Evolutionary conservation across 2,329 filamentous ascomycete genomes (phyloP), one percentile per base, ranked within the genome.

Genomic region (Fusarium fujikuroi): DNA sequence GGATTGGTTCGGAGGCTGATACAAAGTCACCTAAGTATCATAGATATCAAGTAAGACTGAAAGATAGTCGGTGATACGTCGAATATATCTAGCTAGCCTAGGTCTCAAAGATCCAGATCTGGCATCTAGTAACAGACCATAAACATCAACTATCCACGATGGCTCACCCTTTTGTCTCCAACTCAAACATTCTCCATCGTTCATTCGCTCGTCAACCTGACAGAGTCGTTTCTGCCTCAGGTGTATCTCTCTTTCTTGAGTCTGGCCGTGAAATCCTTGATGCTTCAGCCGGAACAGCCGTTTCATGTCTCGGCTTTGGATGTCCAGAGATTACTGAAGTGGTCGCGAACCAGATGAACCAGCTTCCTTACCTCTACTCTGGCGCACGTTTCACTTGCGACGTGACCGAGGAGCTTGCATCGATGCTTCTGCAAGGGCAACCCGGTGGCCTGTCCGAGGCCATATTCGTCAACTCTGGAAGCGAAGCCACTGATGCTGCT

Each of bases 331-430:
- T 66, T 21, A 30, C 42, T 6, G 47, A 64, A 10, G 60, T 21
- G 7, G 59, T 58, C 28, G 49, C 23, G 12, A 46, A 30, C 10
- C 69, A 75, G 34, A 46, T 68, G 8, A 63, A 61, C 12, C 49
- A 57, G 21, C 47, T 73, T 23, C 40, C 57, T 15, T 66, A 73
- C 36, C 42, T 75, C 37, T 70, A 72, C 42, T 75, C 69, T 25
- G 73, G 65, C 9, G 69, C 69, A 23, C 32, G 60, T 5, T 74
- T 67, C 53, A 73, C 57, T 12, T 74, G 72, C 34, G 69, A 73
- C 7, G 73, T 70, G 1, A 76, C 78, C 8, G 79, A 81, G 60
- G 73, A 81, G 6, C 70, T 82, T 11, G 79, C 80, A 12, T 65
- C 70, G 2, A 47, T 75, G 12, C 34, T 82, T n/a, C 65, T 81